Percentiles rank a stretch among this genome's conserved stretches.
phyloP scores from a whole-genome alignment of 192 early-diverging fungal species.

The Oehlia diaphana region DNA sequence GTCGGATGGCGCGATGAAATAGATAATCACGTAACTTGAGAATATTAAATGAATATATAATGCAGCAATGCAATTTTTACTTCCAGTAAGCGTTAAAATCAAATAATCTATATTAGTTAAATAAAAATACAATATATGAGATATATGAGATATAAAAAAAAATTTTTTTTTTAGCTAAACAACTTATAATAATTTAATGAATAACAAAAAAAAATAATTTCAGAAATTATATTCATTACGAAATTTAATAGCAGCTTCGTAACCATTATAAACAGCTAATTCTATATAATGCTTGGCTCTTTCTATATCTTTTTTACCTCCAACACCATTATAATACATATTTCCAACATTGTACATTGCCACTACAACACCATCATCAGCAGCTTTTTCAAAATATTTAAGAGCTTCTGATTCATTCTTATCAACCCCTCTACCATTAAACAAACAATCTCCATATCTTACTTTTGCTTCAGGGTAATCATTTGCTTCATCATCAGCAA shows the following conservation, averaged over 20 bases:
- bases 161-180: too few species aligned
- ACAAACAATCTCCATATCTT: slow-evolving; percentile 1
- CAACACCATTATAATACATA: neutral
- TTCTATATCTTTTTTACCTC: neutral
- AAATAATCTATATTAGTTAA: too few species aligned
- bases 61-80: too few species aligned
- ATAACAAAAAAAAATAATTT: too few species aligned
- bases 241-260: neutral
- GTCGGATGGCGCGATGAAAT: too few species aligned
- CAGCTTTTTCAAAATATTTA: slow-evolving; percentile 9
- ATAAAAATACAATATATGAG: too few species aligned
- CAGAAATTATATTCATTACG: neutral
- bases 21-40: too few species aligned
- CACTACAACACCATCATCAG: neutral
- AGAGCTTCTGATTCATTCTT: neutral
- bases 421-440: neutral
- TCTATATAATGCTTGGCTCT: neutral
- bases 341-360: neutral
- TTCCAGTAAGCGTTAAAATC: too few species aligned
- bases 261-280: neutral
- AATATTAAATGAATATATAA: too few species aligned
- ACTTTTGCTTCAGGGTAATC: neutral
- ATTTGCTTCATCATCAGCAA: neutral
- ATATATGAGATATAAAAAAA: too few species aligned
- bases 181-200: too few species aligned